These are phyloP conservation scores for Fraxinus nigra DNA, from an alignment of 305 asterid genomes.

Conservation along the genomic window DNA sequence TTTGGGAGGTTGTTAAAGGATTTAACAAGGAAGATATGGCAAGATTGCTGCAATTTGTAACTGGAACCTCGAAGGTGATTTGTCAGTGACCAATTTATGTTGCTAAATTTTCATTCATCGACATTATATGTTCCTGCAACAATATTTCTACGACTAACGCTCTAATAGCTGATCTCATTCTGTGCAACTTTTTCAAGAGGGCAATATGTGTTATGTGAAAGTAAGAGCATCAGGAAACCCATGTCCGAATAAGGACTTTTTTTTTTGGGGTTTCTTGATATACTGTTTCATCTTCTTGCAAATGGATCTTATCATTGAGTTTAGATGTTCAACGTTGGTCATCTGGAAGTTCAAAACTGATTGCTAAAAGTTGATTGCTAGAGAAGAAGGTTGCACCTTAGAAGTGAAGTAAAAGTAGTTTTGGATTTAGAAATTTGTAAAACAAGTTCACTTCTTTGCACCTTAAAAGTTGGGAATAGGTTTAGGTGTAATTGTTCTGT, in stretches of 20 bases:
- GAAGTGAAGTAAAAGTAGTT: background rate
- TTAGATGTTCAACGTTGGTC: background rate
- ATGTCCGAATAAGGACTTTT: background rate
- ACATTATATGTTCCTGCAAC: background rate
- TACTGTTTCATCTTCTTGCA: background rate
- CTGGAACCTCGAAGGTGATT: slow-evolving; percentile 97
- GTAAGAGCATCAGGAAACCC: slow-evolving; percentile 10
- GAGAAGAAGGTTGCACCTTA: background rate
- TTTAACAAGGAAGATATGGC: slow-evolving; percentile 99
- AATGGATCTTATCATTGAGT: background rate
- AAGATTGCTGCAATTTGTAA: slow-evolving; percentile 93
- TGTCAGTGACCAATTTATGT: slow-evolving; percentile 10
- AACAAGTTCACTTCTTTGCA: background rate
- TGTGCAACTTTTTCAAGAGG: background rate
- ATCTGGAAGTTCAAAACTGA: background rate
- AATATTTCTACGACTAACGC: background rate
- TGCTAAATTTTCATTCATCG: background rate
- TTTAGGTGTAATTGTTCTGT: background rate
- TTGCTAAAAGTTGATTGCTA: background rate
- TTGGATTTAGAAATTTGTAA: background rate
- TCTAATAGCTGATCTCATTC: background rate
- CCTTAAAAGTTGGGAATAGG: background rate
- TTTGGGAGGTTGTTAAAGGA: slow-evolving; percentile 93
- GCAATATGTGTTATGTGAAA: background rate
- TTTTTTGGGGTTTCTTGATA: background rate